These are phyloP conservation scores for Haplosporangium gracile DNA, from an alignment of 192 early-diverging fungal species.

Conservation along the genomic window DNA sequence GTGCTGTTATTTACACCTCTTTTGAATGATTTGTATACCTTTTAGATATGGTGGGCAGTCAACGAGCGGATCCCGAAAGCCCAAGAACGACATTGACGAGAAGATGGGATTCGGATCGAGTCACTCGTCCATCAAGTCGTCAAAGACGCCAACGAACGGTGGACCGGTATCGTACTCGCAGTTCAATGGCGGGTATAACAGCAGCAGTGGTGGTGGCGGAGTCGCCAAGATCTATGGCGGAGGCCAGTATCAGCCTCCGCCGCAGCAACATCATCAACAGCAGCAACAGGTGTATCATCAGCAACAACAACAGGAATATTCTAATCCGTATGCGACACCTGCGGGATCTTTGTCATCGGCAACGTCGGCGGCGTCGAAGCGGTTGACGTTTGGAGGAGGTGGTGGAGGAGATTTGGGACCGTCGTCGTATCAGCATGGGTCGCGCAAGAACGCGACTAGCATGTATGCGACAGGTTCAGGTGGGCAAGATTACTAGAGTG, in stretches of 20 bases:
- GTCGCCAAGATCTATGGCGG: constrained; percentile 25
- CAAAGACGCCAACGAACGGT: constrained; percentile 12
- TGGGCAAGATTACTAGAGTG: neutral
- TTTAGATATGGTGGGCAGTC: constrained; percentile 1
- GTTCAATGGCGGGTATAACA: constrained; percentile 4
- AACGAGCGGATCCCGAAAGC: constrained; percentile 5
- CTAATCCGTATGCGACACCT: constrained; percentile 8
- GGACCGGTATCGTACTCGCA: neutral
- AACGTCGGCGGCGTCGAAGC: neutral
- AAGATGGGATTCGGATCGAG: neutral
- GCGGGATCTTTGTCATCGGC: neutral
- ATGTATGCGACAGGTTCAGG: constrained; percentile 27
- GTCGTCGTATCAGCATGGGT: constrained; percentile 10
- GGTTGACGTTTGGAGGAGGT: constrained; percentile 15
- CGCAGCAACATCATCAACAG: constrained; percentile 13
- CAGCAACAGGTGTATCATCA: constrained; percentile 14
- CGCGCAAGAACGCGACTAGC: constrained; percentile 28
- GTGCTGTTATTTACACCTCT: neutral
- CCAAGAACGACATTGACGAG: constrained; percentile 3
- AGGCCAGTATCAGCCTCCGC: constrained; percentile 6
- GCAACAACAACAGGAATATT: constrained; percentile 20
- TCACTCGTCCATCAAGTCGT: constrained; percentile 21
- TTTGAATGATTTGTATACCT: neutral
- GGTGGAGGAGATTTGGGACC: constrained; percentile 3
- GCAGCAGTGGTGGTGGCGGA: constrained; percentile 3